Percentiles rank a stretch among this genome's conserved stretches.
phyloP scores from a whole-genome alignment of 2,329 filamentous ascomycete species.

The Alternaria panax region DNA sequence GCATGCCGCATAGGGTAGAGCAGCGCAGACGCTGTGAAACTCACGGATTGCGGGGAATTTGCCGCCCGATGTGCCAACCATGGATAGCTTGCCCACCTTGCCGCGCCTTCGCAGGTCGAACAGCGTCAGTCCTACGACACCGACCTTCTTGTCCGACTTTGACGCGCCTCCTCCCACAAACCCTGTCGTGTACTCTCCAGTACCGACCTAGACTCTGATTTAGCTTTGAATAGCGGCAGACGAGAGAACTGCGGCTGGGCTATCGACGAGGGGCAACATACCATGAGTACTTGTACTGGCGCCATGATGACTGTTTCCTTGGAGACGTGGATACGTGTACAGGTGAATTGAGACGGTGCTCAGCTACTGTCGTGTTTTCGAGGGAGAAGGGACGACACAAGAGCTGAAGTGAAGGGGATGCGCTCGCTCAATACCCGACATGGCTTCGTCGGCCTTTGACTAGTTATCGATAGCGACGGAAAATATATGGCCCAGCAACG shows the following conservation, averaged over 20 bases:
- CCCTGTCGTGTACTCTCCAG: constrained; percentile 95
- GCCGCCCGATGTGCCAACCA: constrained; percentile 87
- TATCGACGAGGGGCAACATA: constrained; percentile 30
- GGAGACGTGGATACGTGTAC: neutral
- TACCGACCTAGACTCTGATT: constrained; percentile 68
- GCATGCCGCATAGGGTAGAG: constrained; percentile 8
- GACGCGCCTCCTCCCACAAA: constrained; percentile 86
- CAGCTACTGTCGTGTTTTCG: constrained; percentile 7
- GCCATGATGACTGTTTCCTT: constrained; percentile 50
- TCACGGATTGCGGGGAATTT: constrained; percentile 92
- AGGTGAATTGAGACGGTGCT: constrained; percentile 11
- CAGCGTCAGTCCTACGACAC: constrained; percentile 87
- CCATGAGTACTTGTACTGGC: constrained; percentile 60
- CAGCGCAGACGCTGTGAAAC: constrained; percentile 40
- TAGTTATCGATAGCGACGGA: constrained; percentile 34
- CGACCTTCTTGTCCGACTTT: constrained; percentile 93
- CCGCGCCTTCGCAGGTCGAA: constrained; percentile 88
- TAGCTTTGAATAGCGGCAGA: constrained; percentile 11
- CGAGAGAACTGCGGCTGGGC: neutral
- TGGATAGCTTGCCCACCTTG: constrained; percentile 84
- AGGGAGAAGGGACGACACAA: constrained; percentile 2
- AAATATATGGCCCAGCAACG: constrained; percentile 30
- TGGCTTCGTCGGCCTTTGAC: constrained; percentile 30
- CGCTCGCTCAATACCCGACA: constrained; percentile 16
- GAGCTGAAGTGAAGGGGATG: constrained; percentile 15